These are phyloP conservation scores for Kodamaea fungicola DNA, from an alignment of 1,139 yeast species.

Conservation along the genomic window DNA sequence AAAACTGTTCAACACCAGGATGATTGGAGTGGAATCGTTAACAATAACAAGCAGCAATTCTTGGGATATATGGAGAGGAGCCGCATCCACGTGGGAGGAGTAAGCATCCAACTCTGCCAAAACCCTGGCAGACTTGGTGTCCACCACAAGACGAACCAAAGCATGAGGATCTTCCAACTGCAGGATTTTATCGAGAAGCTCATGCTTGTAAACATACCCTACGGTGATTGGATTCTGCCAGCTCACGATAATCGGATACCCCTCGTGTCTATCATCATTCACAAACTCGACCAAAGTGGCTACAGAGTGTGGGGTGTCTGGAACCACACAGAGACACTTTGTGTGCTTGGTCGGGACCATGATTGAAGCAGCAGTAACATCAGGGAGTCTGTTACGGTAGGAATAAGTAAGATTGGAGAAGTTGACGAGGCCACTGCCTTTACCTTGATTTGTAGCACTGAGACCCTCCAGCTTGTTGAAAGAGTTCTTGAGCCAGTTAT, in stretches of 20 bases:
- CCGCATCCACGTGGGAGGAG: background rate
- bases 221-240: conserved; percentile 24
- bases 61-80: conserved; percentile 65
- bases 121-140: background rate
- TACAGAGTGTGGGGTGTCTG: conserved; percentile 25
- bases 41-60: conserved; percentile 70
- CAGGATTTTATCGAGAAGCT: conserved; percentile 16
- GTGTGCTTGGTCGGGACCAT: conserved; percentile 32
- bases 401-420: conserved; percentile 31
- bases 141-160: conserved; percentile 24
- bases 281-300: conserved; percentile 18
- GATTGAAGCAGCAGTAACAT: conserved; percentile 24
- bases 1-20: conserved; percentile 36
- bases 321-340: conserved; percentile 29
- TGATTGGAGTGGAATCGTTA: conserved; percentile 34
- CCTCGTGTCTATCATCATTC: conserved; percentile 38
- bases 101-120: background rate
- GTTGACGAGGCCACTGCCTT: conserved; percentile 40
- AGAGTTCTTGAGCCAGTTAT: conserved; percentile 34
- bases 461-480: conserved; percentile 20
- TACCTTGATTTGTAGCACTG: conserved; percentile 27
- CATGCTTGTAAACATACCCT: conserved; percentile 37
- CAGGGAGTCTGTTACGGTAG: conserved; percentile 32
- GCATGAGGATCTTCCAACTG: conserved; percentile 10
- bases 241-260: conserved; percentile 37